These are phyloP conservation scores for Fimicolochytrium jonesii DNA, from an alignment of 192 early-diverging fungal species.

Conservation along the genomic window DNA sequence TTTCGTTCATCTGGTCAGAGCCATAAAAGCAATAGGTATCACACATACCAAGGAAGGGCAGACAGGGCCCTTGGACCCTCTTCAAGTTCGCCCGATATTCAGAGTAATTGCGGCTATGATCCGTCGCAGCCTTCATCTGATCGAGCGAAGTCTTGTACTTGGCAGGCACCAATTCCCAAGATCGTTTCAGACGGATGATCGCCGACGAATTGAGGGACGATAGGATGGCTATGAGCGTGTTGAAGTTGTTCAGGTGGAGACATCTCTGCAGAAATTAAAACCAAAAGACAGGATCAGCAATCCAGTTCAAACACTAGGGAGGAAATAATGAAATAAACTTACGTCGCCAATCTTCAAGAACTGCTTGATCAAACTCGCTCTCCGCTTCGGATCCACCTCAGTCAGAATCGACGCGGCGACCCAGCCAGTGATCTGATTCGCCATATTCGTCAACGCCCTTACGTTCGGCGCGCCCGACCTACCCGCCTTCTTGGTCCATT, in stretches of 20 bases:
- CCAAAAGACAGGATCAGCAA: background rate
- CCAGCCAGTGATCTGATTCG: slow-evolving; percentile 75
- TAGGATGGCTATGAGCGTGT: slow-evolving; percentile 42
- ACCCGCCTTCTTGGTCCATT: slow-evolving; percentile 71
- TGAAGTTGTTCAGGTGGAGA: slow-evolving; percentile 41
- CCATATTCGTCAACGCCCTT: slow-evolving; percentile 72
- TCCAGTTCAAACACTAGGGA: background rate
- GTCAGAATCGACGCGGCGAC: slow-evolving; percentile 73
- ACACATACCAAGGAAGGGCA: slow-evolving; percentile 45
- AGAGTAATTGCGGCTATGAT: slow-evolving; percentile 37
- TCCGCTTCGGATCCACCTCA: slow-evolving; percentile 76
- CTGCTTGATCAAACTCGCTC: slow-evolving; percentile 72
- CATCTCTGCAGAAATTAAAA: slow-evolving; percentile 19
- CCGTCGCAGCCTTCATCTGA: slow-evolving; percentile 23
- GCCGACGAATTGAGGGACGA: slow-evolving; percentile 46
- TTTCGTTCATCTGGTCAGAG: slow-evolving; percentile 12
- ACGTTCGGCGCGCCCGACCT: slow-evolving; percentile 74
- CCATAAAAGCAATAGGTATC: background rate
- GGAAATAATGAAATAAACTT: background rate
- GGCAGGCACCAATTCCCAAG: slow-evolving; percentile 43
- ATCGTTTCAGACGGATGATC: slow-evolving; percentile 43
- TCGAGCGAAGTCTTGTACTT: slow-evolving; percentile 36
- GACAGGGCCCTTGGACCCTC: slow-evolving; percentile 22
- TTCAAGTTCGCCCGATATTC: slow-evolving; percentile 38
- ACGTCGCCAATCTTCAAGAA: slow-evolving; percentile 68